Conservation (phyloP, 441 rosid genomes). For the Bocquillonia castaneifolia region DNA sequence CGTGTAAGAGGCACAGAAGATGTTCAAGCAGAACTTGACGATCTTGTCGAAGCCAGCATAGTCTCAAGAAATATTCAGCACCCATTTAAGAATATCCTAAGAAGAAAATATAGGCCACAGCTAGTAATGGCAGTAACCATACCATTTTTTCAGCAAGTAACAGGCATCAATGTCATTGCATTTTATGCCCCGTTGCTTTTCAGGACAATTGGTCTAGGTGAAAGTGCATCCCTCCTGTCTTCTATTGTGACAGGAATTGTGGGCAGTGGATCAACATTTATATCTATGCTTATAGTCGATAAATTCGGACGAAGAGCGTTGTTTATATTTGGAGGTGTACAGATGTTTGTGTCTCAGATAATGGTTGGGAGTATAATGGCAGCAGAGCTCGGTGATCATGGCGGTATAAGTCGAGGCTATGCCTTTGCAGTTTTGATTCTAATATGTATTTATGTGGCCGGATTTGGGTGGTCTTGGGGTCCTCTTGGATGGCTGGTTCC, state of each 20-base stretch:
- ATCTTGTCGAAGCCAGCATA: constrained; percentile 45
- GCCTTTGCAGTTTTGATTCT: constrained; percentile 43
- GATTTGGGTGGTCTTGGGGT: constrained; percentile 78
- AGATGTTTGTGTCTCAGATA: constrained; percentile 61
- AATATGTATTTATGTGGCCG: constrained; percentile 50
- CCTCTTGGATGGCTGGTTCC: constrained; percentile 69
- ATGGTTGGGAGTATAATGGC: constrained; percentile 43
- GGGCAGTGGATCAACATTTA: constrained; percentile 43
- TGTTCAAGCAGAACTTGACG: constrained; percentile 48
- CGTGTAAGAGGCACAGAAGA: constrained; percentile 48
- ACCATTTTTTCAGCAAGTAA: constrained; percentile 70
- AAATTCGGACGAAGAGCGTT: constrained; percentile 57
- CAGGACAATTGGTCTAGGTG: constrained; percentile 69
- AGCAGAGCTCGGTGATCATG: constrained; percentile 40
- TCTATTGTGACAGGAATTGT: constrained; percentile 55
- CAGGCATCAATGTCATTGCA: constrained; percentile 63
- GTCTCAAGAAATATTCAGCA: constrained; percentile 33
- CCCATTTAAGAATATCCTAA: constrained; percentile 47
- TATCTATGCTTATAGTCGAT: constrained; percentile 57
- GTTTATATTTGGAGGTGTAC: constrained; percentile 58
- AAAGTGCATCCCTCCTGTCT: constrained; percentile 55
- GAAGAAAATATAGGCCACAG: constrained; percentile 64
- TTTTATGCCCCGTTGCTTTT: constrained; percentile 72
- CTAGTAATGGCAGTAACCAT: constrained; percentile 61
- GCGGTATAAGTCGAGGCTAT: constrained; percentile 39